Evolutionary conservation across 2,329 filamentous ascomycete genomes (phyloP).

Genomic region (Colletotrichum orchidophilum): DNA sequence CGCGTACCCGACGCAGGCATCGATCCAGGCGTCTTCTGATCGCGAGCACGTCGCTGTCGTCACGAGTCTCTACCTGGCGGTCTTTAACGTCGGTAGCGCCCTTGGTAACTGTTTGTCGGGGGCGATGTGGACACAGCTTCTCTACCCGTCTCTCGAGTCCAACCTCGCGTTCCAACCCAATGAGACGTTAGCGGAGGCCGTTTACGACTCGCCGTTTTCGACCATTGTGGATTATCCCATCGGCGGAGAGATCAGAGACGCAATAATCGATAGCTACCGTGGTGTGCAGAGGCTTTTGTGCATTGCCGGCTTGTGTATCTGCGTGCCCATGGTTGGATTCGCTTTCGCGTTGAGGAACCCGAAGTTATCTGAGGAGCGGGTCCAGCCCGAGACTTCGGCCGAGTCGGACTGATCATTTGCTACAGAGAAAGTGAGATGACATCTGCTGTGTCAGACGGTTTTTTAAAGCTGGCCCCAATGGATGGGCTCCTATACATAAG

Average conservation of each 20-base stretch:
- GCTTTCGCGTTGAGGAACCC: constrained; percentile 36
- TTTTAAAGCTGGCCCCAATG: neutral
- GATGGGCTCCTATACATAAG: neutral
- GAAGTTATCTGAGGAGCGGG: constrained; percentile 27
- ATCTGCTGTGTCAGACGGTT: neutral
- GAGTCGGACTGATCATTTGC: neutral
- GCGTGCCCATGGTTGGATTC: constrained; percentile 36
- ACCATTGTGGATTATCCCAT: constrained; percentile 45
- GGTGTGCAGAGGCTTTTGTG: constrained; percentile 34
- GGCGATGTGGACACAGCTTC: constrained; percentile 53
- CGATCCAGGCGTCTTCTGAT: constrained; percentile 49
- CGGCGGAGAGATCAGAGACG: constrained; percentile 29
- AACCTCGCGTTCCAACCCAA: constrained; percentile 48
- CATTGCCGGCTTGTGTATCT: constrained; percentile 36
- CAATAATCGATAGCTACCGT: constrained; percentile 35
- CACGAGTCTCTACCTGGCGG: constrained; percentile 50
- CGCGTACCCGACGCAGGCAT: constrained; percentile 51
- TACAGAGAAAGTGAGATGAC: neutral
- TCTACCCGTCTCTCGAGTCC: constrained; percentile 43
- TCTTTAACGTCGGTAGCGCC: constrained; percentile 53
- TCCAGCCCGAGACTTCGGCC: constrained; percentile 18
- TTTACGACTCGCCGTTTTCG: constrained; percentile 50
- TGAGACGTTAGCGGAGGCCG: constrained; percentile 44
- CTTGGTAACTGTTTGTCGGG: constrained; percentile 52
- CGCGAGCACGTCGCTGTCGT: constrained; percentile 50